phyloP scores from a whole-genome alignment of 768 basidiomycete genomes.

The Polyporus arcularius region DNA sequence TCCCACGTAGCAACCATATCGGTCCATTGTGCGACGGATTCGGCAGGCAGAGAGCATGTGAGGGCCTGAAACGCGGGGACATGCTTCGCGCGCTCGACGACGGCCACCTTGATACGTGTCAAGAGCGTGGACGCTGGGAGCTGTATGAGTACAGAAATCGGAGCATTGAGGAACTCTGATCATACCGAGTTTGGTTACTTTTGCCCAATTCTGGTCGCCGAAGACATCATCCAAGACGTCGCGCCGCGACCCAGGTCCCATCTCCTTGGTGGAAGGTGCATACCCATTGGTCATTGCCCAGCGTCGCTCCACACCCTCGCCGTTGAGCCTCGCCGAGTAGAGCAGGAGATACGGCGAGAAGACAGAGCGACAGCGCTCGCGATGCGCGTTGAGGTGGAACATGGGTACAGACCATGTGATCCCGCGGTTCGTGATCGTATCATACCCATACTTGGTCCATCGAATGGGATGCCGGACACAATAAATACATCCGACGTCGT shows the following conservation, averaged over 20 bases:
- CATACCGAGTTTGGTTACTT: conserved; percentile 29
- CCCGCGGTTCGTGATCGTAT: too few species aligned
- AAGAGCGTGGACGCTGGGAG: background rate
- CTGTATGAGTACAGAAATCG: background rate
- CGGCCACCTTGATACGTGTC: background rate
- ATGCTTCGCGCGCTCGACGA: background rate
- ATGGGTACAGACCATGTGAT: conserved; percentile 33
- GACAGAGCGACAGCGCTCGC: conserved; percentile 27
- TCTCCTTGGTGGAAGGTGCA: conserved; percentile 36
- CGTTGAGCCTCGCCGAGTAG: conserved; percentile 33
- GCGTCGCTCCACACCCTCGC: conserved; percentile 38
- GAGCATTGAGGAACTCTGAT: too few species aligned
- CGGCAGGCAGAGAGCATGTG: too few species aligned
- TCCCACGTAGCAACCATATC: background rate
- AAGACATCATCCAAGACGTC: conserved; percentile 40
- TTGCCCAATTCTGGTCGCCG: conserved; percentile 40
- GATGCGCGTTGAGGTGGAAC: conserved; percentile 42
- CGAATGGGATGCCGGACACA: conserved; percentile 7
- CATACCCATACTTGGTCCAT: background rate
- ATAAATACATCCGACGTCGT: conserved; percentile 30
- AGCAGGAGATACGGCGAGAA: conserved; percentile 34
- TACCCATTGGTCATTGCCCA: conserved; percentile 38
- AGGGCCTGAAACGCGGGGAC: background rate
- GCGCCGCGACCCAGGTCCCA: conserved; percentile 33
- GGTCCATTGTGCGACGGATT: too few species aligned